A percentile compares a stretch with the other conserved stretches of the same genome.
These are phyloP conservation scores for Spiromastix sp. DNA, from an alignment of 2,329 filamentous ascomycete species.

Conservation along the genomic window DNA sequence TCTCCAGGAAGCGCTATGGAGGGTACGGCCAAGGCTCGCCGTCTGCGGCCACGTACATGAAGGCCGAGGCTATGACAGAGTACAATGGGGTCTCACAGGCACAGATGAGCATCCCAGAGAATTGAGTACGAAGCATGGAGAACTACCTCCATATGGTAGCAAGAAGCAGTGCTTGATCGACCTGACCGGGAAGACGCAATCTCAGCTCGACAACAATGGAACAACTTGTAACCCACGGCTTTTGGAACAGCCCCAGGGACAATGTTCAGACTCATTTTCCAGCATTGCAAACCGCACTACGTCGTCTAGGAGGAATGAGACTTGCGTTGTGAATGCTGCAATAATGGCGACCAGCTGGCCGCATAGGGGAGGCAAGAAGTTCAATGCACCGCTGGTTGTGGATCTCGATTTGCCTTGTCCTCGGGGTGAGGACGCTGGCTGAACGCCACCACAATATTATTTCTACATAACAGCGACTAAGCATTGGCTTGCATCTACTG, in stretches of 20 bases:
- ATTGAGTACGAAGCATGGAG: conserved; percentile 11
- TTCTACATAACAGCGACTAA: too few relatives aligned
- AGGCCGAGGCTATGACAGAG: conserved; percentile 42
- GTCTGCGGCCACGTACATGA: conserved; percentile 53
- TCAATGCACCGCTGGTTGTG: conserved; percentile 75
- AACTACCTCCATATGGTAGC: conserved; percentile 34
- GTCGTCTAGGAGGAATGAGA: conserved; percentile 44
- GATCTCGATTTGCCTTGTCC: conserved; percentile 58
- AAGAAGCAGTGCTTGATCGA: conserved; percentile 47
- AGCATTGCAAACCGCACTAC: background rate
- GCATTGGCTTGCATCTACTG: too few relatives aligned
- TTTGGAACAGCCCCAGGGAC: too few relatives aligned
- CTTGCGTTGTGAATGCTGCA: conserved; percentile 70
- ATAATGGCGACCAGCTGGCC: conserved; percentile 60
- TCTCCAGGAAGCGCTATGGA: conserved; percentile 35
- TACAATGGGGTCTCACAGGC: conserved; percentile 34
- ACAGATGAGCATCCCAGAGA: conserved; percentile 2
- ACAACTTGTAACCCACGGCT: conserved; percentile 4
- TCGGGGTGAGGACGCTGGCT: too few relatives aligned
- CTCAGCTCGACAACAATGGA: conserved; percentile 25
- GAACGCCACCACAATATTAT: too few relatives aligned
- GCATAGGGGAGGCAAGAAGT: conserved; percentile 48
- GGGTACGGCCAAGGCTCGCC: conserved; percentile 38
- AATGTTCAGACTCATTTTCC: conserved; percentile 15
- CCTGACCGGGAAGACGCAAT: conserved; percentile 34